Evolutionary conservation across 1,284 basidiomycete genomes (phyloP).

Genomic region (Leccinum subspadiceum): DNA sequence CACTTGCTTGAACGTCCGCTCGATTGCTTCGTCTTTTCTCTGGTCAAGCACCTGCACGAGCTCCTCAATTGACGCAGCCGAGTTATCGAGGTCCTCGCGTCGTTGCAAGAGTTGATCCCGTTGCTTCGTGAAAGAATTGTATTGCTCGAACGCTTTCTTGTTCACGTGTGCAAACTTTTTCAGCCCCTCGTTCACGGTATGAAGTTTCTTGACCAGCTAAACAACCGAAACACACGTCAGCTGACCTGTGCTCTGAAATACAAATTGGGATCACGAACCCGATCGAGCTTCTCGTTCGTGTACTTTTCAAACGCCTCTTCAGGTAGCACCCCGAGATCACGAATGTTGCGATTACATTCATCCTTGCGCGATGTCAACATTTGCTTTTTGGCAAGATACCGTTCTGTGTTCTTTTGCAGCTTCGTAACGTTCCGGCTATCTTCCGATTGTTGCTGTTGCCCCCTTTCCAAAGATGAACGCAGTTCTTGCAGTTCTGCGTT

Average conservation of each 20-base stretch:
- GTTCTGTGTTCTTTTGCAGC: constrained; percentile 93
- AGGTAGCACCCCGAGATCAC: constrained; percentile 93
- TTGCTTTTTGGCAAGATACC: constrained; percentile 89
- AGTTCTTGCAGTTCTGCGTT: constrained; percentile 65
- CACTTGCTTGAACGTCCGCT: constrained; percentile 97
- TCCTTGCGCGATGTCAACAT: constrained; percentile 84
- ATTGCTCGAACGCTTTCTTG: constrained; percentile 99
- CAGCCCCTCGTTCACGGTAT: constrained; percentile 86
- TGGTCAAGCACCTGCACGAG: constrained; percentile 95
- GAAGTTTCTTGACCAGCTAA: constrained; percentile 88
- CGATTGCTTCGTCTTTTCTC: constrained; percentile 97
- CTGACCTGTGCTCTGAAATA: neutral
- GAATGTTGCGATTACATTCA: constrained; percentile 91
- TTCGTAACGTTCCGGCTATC: constrained; percentile 82
- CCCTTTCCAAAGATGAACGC: constrained; percentile 66
- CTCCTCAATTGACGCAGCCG: constrained; percentile 87
- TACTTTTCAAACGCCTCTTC: constrained; percentile 98
- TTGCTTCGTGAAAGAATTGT: constrained; percentile 97
- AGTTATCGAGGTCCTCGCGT: constrained; percentile 87
- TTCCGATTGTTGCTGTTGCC: constrained; percentile 81
- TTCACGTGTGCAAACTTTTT: constrained; percentile 99
- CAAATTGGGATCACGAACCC: constrained; percentile 49
- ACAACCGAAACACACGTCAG: constrained; percentile 11
- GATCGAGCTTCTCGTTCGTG: constrained; percentile 77
- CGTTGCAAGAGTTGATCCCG: constrained; percentile 87